Evolutionary conservation across 306 rosid genomes (phyloP).

Genomic region (Luffa aegyptiaca): DNA sequence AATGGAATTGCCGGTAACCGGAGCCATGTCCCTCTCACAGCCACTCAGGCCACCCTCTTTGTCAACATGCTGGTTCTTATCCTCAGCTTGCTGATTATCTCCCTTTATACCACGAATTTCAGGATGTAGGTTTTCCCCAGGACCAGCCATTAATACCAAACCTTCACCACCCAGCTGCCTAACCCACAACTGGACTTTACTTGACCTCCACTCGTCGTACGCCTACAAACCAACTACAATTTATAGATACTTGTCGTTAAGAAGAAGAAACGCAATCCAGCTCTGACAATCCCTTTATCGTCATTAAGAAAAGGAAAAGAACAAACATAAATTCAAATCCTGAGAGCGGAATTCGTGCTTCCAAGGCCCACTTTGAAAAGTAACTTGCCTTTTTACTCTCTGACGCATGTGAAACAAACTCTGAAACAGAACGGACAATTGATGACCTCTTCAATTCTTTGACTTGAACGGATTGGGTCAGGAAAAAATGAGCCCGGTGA

Average conservation of each 20-base stretch:
- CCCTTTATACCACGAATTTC: constrained; percentile 31
- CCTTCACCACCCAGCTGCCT: constrained; percentile 18
- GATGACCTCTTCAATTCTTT: not conserved
- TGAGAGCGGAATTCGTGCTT: not conserved
- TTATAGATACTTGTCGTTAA: not conserved
- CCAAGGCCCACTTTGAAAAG: not conserved
- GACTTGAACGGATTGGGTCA: not conserved
- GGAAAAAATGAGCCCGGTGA: not conserved
- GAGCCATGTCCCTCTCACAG: constrained; percentile 50
- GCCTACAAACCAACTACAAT: not conserved
- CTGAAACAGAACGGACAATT: not conserved
- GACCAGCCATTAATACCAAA: constrained; percentile 52
- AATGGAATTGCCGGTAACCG: constrained; percentile 48
- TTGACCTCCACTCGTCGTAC: constrained; percentile 14
- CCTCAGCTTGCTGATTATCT: constrained; percentile 14
- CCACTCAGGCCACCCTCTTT: constrained; percentile 27
- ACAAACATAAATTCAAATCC: not conserved
- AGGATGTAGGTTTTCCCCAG: constrained; percentile 26
- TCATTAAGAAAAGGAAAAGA: not conserved
- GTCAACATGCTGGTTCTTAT: constrained; percentile 11
- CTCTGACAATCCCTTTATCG: not conserved
- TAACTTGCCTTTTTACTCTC: not conserved
- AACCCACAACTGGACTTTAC: constrained; percentile 33
- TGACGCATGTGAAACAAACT: not conserved
- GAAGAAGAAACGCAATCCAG: not conserved